Evolutionary conservation across 345 rosid genomes (phyloP).

Genomic region (Salix arbutifolia): DNA sequence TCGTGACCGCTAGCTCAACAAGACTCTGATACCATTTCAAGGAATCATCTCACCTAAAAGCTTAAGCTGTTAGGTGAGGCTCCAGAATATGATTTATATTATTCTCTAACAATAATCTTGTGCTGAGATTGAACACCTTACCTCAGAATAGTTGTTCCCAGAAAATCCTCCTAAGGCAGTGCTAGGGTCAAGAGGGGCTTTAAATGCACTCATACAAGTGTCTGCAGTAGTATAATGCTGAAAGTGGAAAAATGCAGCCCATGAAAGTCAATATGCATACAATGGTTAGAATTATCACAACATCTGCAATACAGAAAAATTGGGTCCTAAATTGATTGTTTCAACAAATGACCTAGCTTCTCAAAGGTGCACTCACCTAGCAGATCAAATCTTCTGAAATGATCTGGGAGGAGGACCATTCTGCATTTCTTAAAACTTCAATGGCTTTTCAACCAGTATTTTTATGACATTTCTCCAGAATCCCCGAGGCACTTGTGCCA

Average conservation of each 20-base stretch:
- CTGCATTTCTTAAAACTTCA: too few relatives aligned
- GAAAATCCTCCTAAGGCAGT: conserved; percentile 87
- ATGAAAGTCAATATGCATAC: conserved; percentile 7
- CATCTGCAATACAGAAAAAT: background rate
- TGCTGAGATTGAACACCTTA: conserved; percentile 28
- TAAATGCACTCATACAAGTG: conserved; percentile 82
- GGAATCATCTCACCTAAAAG: too few relatives aligned
- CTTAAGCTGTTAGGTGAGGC: too few relatives aligned
- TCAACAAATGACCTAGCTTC: background rate
- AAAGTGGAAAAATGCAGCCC: conserved; percentile 11
- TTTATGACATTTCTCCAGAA: background rate
- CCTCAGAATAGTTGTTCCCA: conserved; percentile 79
- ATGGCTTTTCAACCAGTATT: background rate
- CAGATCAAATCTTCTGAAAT: too few relatives aligned
- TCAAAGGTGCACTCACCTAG: too few relatives aligned
- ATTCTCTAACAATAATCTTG: background rate
- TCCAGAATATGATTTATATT: too few relatives aligned
- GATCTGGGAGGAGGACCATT: too few relatives aligned
- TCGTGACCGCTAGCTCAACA: too few relatives aligned
- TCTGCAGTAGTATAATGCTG: conserved; percentile 89
- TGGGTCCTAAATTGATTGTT: conserved; percentile 9
- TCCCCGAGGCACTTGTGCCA: background rate
- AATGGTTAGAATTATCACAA: background rate
- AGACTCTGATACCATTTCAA: too few relatives aligned
- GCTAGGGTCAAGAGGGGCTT: conserved; percentile 93